Conservation (phyloP, 2,329 filamentous ascomycete species). For the Trichoderma semiorbis region DNA sequence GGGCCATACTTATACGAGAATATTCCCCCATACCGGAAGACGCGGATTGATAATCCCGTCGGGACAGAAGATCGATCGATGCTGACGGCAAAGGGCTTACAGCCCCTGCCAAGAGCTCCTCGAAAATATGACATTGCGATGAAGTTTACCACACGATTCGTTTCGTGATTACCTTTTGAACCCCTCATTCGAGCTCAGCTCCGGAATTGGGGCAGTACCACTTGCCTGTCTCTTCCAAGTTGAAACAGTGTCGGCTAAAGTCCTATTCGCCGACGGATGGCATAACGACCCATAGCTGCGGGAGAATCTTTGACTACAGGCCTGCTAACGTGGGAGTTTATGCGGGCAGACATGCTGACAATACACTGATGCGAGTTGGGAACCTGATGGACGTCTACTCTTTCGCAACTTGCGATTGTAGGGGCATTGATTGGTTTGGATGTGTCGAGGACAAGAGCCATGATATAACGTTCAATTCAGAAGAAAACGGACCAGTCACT, state of each 20-base stretch:
- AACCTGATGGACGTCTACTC: neutral
- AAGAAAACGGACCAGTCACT: neutral
- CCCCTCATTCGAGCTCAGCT: neutral
- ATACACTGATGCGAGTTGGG: neutral
- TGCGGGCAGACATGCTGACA: neutral
- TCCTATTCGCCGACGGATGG: slow-evolving; percentile 8
- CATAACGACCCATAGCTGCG: neutral
- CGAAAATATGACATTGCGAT: neutral
- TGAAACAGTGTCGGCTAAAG: slow-evolving; percentile 4
- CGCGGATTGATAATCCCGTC: neutral
- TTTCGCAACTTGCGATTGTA: neutral
- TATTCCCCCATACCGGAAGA: neutral
- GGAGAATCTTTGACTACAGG: neutral
- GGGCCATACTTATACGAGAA: neutral
- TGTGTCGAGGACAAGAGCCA: neutral
- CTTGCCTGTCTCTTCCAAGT: neutral
- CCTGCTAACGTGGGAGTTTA: neutral
- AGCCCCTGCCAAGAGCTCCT: neutral
- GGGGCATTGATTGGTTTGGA: neutral
- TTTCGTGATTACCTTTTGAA: neutral
- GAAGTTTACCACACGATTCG: neutral
- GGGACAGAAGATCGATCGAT: neutral
- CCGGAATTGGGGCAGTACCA: neutral
- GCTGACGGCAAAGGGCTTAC: neutral
- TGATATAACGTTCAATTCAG: neutral